Evolutionary conservation across 1,139 yeast genomes (phyloP), one percentile per base, ranked within the genome.

Genomic region (Blastobotrys indianensis): DNA sequence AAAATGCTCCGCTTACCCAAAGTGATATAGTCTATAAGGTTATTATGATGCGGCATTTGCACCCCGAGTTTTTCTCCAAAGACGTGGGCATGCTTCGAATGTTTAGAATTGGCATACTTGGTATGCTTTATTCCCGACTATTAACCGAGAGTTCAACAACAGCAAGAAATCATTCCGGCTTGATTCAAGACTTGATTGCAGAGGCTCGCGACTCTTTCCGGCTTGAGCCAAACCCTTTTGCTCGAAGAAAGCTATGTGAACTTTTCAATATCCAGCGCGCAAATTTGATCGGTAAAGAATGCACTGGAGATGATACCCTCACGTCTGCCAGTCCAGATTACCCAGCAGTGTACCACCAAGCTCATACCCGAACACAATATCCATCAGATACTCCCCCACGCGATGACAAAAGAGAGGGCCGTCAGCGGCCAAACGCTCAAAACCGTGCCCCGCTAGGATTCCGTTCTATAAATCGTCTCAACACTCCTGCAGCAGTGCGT

Each of bases 1-100:
- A 41, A 11, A 9, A 28, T 20, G 40, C 45, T 6, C 45, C 45
- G 8, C n/a, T 41, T 9, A 13, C 15, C 11, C 12, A 11, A 9
- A 37, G 43, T 2, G 44, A 41, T 13, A 10, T 36, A 4, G 39
- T 42, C 7, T 35, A 39, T 17, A 46, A 46, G 30, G 32, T 46
- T 11, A 20, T 42, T 8, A 36, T 35, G 33, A 33, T 46, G 32
- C 28, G 45, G 23, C 34, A 31, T 30, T 25, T 37, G 17, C 29
- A 38, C 34, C 31, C 42, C 11, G 35, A 38, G 3, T 46, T 46
- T 42, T 46, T 41, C 38, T 6, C 35, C 20, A 33, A 37, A n/a
- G 41, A 41, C 9, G 32, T 33, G 31, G 13, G 15, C 11, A 41
- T 16, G 16, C 36, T 39, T 28, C 39, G 49, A 23, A n/a, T 23